These are phyloP conservation scores for Emydomyces testavorans DNA, from an alignment of 2,329 filamentous ascomycete genomes.

Conservation along the genomic window DNA sequence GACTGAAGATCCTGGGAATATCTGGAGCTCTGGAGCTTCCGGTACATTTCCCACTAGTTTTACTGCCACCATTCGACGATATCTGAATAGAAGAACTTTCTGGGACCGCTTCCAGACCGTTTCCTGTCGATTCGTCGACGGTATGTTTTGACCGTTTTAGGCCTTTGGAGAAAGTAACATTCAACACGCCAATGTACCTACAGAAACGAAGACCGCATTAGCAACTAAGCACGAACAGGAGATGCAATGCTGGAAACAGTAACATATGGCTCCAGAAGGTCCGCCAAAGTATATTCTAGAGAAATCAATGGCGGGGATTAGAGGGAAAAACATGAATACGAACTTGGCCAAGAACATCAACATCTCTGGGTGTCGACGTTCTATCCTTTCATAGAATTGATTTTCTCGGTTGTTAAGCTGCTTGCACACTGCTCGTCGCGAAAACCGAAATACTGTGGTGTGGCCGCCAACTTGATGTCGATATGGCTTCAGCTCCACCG, in stretches of 20 bases:
- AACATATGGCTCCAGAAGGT: too few relatives aligned
- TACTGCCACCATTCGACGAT: background rate
- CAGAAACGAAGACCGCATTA: constrained; percentile 15
- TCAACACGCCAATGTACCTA: constrained; percentile 93
- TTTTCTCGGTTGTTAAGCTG: constrained; percentile 97
- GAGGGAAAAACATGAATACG: constrained; percentile 34
- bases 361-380: constrained; percentile 78
- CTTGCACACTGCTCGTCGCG: constrained; percentile 89
- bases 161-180: constrained; percentile 86
- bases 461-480: constrained; percentile 96
- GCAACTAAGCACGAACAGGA: constrained; percentile 7
- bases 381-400: constrained; percentile 95
- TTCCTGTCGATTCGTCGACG: constrained; percentile 22
- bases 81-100: constrained; percentile 1
- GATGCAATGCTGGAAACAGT: background rate
- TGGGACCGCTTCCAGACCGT: constrained; percentile 2
- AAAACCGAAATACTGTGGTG: constrained; percentile 92
- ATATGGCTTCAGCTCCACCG: constrained; percentile 92
- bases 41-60: background rate
- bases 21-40: background rate
- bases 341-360: constrained; percentile 76
- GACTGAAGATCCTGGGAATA: constrained; percentile 48
- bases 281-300: too few relatives aligned
- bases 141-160: constrained; percentile 47
- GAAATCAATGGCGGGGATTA: too few relatives aligned